Base-by-base conservation (phyloP, 2,329 filamentous ascomycete genomes). In the Bisporella sp. region DNA sequence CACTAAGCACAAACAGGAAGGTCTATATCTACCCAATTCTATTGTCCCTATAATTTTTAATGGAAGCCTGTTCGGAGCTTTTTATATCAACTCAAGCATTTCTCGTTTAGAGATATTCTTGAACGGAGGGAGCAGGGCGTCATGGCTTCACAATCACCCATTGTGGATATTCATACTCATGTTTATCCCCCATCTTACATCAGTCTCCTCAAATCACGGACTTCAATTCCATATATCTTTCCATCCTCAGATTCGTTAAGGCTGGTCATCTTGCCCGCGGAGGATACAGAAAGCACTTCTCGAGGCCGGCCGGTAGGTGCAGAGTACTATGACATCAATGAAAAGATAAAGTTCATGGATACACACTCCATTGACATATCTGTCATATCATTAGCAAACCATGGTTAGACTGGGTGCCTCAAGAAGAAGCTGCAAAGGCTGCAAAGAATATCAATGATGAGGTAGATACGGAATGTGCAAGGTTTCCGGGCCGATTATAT, bases 271-370 rank as follows among this genome's bases (percentile, higher is more conserved):
- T 73, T 87, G 5, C 77, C 81, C 2, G 69, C 73, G 47, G 72
- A 79, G 58, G 75, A 82, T 64, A 68, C 76, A 29, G 66, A 74
- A 2, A 71, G 73, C 21, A 79, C 76, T 42, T 77, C 81, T 6
- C 84, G 87, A 3, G 91, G 90, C 37, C 82, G 91, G 4, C 90
- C 91, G 4, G 81, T 96, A 41, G 92, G 89, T 28, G 74, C 81
- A 1, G 87, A 91, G 61, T 96, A 92, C 73, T 88, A 84, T 55
- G 87, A 89, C 42, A 83, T 95, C 51, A 71, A 74, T 12, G 77
- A 88, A 59, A 96, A 96, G 64, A 75, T 96, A 11, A 76, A 81
- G 45, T 96, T 96, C 71, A 96, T 96, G 91, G 77, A 89, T 66
- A 79, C 76, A 12, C 91, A 96, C 69, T 73, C 73, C 48, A 96